These are phyloP conservation scores for Phytophthora boehmeriae DNA, from an alignment of 352 stramenopile genomes.

Conservation along the genomic window DNA sequence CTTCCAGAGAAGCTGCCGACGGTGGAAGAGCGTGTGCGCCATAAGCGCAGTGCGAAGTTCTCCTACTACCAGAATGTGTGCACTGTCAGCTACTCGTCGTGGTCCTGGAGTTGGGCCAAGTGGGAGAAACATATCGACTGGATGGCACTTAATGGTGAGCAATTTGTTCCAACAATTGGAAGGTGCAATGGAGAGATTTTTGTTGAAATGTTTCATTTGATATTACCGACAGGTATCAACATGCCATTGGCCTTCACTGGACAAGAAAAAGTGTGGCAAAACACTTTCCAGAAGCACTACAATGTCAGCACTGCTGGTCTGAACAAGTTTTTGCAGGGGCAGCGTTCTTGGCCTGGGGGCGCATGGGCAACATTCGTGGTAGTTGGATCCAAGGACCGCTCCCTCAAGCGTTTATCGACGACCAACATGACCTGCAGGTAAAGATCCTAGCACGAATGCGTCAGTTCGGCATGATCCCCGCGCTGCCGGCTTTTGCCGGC, in stretches of 20 bases:
- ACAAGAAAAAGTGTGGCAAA: conserved; percentile 90
- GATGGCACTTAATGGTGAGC: conserved; percentile 90
- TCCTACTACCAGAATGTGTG: conserved; percentile 94
- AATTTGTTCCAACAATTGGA: neutral
- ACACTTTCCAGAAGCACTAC: conserved; percentile 83
- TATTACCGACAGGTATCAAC: conserved; percentile 70
- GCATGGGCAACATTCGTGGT: conserved; percentile 90
- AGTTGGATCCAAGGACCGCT: conserved; percentile 86
- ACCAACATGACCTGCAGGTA: conserved; percentile 76
- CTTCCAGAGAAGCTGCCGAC: conserved; percentile 57
- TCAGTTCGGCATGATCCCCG: conserved; percentile 90
- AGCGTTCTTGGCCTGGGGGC: conserved; percentile 89
- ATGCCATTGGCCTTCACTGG: conserved; percentile 91
- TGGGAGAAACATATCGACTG: conserved; percentile 94
- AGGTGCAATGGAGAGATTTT: neutral
- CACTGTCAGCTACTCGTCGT: conserved; percentile 91
- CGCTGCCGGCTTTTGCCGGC: conserved; percentile 89
- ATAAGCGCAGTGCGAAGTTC: conserved; percentile 76
- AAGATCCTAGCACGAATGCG: conserved; percentile 85
- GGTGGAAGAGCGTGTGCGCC: conserved; percentile 35
- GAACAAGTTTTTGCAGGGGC: conserved; percentile 87
- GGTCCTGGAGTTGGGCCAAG: conserved; percentile 85
- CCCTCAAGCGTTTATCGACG: conserved; percentile 84
- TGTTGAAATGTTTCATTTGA: neutral
- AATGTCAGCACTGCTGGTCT: conserved; percentile 79